These are phyloP conservation scores for Solanum gandarillasii DNA, from an alignment of 257 asterid species.

Conservation along the genomic window DNA sequence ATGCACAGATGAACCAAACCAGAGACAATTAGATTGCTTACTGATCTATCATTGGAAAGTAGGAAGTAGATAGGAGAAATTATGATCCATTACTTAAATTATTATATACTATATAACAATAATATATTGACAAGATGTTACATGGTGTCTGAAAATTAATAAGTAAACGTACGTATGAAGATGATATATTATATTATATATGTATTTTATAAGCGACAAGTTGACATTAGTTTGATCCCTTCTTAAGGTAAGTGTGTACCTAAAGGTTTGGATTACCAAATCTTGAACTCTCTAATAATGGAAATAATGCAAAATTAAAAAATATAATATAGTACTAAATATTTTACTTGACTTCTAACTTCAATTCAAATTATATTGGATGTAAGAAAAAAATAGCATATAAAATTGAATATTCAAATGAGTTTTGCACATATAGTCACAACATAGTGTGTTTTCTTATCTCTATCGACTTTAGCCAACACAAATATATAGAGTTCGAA, in stretches of 20 bases:
- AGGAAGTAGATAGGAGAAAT: background rate
- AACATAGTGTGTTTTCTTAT: background rate
- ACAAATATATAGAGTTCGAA: background rate
- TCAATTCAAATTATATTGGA: background rate
- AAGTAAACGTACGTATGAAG: background rate
- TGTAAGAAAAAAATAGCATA: background rate
- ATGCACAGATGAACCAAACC: background rate
- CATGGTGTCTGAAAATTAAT: background rate
- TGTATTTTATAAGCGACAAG: background rate
- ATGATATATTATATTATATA: background rate
- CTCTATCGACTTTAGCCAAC: background rate
- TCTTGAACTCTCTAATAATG: background rate
- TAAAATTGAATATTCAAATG: background rate
- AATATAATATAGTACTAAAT: background rate
- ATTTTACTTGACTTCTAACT: background rate
- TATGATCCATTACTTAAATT: background rate
- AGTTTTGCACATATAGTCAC: background rate
- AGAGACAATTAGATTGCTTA: background rate
- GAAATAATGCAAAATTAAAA: background rate
- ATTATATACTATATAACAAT: background rate
- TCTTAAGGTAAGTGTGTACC: background rate
- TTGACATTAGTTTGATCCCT: background rate
- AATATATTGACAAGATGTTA: background rate
- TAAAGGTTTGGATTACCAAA: background rate
- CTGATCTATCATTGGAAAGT: background rate